Percentiles rank a stretch among this genome's conserved stretches.
phyloP scores from a whole-genome alignment of 768 basidiomycete species.

The Polyporus arcularius region DNA sequence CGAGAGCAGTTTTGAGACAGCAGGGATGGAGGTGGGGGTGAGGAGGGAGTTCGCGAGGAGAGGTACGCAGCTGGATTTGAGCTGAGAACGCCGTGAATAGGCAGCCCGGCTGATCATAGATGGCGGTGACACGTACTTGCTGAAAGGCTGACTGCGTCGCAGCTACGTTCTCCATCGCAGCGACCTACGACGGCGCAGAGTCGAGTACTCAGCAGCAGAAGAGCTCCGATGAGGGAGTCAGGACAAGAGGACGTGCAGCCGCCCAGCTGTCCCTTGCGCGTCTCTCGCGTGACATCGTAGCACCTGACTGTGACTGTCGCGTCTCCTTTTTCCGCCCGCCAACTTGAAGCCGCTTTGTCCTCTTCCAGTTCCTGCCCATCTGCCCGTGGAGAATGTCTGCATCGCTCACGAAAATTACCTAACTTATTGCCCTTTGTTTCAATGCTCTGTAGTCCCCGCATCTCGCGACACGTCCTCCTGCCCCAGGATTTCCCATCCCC shows the following conservation, averaged over 20 bases:
- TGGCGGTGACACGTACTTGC: slow-evolving; percentile 31
- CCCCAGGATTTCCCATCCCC: not conserved
- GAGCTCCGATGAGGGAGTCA: too few relatives aligned
- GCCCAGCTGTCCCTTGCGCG: too few relatives aligned
- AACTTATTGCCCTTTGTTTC: not conserved
- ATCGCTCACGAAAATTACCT: not conserved
- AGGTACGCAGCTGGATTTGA: slow-evolving; percentile 80
- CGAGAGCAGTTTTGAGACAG: slow-evolving; percentile 52
- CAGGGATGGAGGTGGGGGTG: slow-evolving; percentile 51
- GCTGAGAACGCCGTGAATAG: slow-evolving; percentile 12
- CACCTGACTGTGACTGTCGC: too few relatives aligned
- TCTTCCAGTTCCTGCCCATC: too few relatives aligned
- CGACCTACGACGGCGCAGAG: not conserved
- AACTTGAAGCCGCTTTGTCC: too few relatives aligned
- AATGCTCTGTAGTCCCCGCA: not conserved
- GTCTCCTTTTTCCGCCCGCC: not conserved
- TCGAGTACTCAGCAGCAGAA: too few relatives aligned
- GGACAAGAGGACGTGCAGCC: too few relatives aligned
- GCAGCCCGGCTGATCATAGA: not conserved
- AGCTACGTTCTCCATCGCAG: not conserved
- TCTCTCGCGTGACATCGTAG: too few relatives aligned
- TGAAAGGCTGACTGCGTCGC: slow-evolving; percentile 37
- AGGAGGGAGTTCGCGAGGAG: slow-evolving; percentile 72
- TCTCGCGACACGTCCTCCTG: not conserved
- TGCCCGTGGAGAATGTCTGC: too few relatives aligned